Percentiles rank a stretch among this genome's conserved stretches.
phyloP scores from a whole-genome alignment of 129 eudicot species.

The Centrapalus pauciflorus region DNA sequence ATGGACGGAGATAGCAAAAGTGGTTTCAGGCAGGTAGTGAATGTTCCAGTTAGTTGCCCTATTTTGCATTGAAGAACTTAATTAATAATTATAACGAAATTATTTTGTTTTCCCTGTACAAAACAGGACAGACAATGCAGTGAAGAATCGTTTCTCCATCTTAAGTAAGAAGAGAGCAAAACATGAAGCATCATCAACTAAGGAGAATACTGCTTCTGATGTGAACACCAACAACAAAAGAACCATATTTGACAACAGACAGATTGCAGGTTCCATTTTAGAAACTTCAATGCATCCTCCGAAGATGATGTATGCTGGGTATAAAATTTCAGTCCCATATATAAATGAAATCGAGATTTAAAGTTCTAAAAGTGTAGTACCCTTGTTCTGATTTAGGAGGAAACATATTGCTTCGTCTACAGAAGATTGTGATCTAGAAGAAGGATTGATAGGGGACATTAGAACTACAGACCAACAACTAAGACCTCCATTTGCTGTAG shows the following conservation, averaged over 20 bases:
- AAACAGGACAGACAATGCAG: slow-evolving; percentile 91
- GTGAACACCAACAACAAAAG: slow-evolving; percentile 65
- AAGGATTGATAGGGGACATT: slow-evolving; percentile 25
- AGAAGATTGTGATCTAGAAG: slow-evolving; percentile 33
- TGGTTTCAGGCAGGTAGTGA: slow-evolving; percentile 87
- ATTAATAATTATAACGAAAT: background rate
- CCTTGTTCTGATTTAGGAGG: slow-evolving; percentile 37
- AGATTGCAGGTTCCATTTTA: slow-evolving; percentile 19
- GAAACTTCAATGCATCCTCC: slow-evolving; percentile 46
- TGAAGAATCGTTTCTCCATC: slow-evolving; percentile 87
- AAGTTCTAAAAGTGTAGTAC: background rate
- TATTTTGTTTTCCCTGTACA: background rate
- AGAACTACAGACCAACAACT: slow-evolving; percentile 26
- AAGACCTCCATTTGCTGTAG: slow-evolving; percentile 59
- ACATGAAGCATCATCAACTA: slow-evolving; percentile 60
- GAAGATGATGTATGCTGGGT: slow-evolving; percentile 53
- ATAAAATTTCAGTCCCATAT: background rate
- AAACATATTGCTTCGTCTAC: slow-evolving; percentile 33
- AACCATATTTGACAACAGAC: slow-evolving; percentile 37
- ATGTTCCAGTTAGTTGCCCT: background rate
- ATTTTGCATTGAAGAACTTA: background rate
- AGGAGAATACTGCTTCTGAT: slow-evolving; percentile 51
- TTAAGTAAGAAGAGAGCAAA: slow-evolving; percentile 81
- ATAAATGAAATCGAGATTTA: background rate
- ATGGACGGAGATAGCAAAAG: slow-evolving; percentile 99